These are phyloP conservation scores for Discostella pseudostelligera DNA, from an alignment of 108 stramenopile species.

Conservation along the genomic window DNA sequence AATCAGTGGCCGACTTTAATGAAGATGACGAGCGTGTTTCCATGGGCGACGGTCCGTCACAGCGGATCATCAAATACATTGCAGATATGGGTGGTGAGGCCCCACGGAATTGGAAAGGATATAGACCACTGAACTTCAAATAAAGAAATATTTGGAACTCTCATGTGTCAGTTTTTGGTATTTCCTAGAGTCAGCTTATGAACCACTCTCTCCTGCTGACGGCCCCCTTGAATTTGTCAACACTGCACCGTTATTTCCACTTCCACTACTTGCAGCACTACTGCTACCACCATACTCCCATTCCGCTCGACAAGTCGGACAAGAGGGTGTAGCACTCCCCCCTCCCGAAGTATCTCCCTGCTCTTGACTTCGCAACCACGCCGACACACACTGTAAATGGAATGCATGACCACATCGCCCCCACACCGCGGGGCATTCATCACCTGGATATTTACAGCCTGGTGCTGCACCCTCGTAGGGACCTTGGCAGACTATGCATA, in stretches of 20 bases:
- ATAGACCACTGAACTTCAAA: slow-evolving; percentile 80
- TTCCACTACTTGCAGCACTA: slow-evolving; percentile 23
- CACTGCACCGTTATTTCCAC: too few species aligned
- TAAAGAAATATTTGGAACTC: slow-evolving; percentile 37
- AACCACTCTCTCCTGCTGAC: too few species aligned
- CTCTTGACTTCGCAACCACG: slow-evolving; percentile 61
- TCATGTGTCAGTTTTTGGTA: too few species aligned
- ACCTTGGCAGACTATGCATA: slow-evolving; percentile 91
- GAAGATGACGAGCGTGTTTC: slow-evolving; percentile 32
- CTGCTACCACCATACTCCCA: slow-evolving; percentile 78
- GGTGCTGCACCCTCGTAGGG: slow-evolving; percentile 88
- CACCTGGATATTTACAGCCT: slow-evolving; percentile 85
- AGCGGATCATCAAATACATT: slow-evolving; percentile 77
- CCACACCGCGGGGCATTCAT: slow-evolving; percentile 76
- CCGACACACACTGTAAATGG: slow-evolving; percentile 84
- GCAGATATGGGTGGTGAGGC: slow-evolving; percentile 50
- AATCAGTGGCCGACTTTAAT: slow-evolving; percentile 25
- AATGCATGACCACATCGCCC: slow-evolving; percentile 89
- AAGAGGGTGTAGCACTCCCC: slow-evolving; percentile 31
- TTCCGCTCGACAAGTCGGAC: slow-evolving; percentile 84
- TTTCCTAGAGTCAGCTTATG: too few species aligned
- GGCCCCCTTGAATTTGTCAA: too few species aligned
- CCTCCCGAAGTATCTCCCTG: slow-evolving; percentile 11
- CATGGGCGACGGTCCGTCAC: slow-evolving; percentile 84
- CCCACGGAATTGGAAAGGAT: slow-evolving; percentile 75